Evolutionary conservation across 2,329 filamentous ascomycete genomes (phyloP).

Genomic region (Verticillium longisporum): DNA sequence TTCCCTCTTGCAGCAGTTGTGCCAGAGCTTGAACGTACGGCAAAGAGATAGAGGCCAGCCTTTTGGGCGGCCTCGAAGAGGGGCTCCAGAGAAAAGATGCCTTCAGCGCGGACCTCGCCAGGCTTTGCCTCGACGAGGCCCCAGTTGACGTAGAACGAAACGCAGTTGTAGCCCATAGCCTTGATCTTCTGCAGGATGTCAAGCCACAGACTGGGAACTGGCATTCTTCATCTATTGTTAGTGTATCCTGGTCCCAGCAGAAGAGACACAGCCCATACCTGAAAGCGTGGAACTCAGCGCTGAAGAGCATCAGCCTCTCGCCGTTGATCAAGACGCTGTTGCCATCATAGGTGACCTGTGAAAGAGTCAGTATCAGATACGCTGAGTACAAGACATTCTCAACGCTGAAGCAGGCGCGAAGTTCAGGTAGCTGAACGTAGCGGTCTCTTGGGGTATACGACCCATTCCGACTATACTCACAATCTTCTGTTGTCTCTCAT

Average conservation of each 20-base stretch:
- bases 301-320: conserved; percentile 60
- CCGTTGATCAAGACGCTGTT: conserved; percentile 59
- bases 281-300: conserved; percentile 61
- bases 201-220: conserved; percentile 37
- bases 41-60: conserved; percentile 64
- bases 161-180: conserved; percentile 62
- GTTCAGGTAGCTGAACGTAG: not conserved
- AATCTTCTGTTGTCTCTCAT: conserved; percentile 8
- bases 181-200: conserved; percentile 72
- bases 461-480: not conserved
- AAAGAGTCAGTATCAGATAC: not conserved
- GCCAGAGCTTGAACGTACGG: conserved; percentile 18
- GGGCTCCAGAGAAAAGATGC: conserved; percentile 59
- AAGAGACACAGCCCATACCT: conserved; percentile 6
- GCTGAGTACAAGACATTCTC: conserved; percentile 1
- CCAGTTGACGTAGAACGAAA: conserved; percentile 70
- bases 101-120: conserved; percentile 58
- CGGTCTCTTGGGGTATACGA: too few relatives aligned
- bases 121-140: conserved; percentile 62
- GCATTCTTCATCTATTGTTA: conserved; percentile 14
- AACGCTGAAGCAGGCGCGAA: not conserved
- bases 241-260: not conserved
- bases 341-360: conserved; percentile 56
- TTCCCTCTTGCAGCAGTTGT: not conserved
- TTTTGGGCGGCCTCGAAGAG: conserved; percentile 63